Conservation (phyloP, 257 asterid genomes). For the Nicotiana obtusifolia region DNA sequence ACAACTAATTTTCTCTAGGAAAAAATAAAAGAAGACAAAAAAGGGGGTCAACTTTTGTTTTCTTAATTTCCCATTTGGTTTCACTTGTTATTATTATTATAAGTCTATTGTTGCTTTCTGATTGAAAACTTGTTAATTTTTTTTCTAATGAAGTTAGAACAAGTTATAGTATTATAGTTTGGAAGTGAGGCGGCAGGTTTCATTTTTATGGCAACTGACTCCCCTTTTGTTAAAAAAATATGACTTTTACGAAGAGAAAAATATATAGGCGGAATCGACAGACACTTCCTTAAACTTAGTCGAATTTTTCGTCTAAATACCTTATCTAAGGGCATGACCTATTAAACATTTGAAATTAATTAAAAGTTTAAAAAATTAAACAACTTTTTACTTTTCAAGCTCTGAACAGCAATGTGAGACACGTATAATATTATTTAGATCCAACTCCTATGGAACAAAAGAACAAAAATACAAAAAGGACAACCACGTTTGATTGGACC, state of each 20-base stretch:
- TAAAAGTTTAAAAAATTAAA: no score
- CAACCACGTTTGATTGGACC: conserved; percentile 8
- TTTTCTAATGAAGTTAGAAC: not conserved
- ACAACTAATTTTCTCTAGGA: not conserved
- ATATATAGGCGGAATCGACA: not conserved
- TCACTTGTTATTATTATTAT: not conserved
- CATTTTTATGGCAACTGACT: not conserved
- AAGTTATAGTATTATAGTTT: not conserved
- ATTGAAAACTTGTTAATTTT: not conserved
- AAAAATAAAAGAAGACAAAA: not conserved
- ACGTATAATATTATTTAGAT: not conserved
- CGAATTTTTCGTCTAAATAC: no score
- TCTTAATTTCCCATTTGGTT: not conserved
- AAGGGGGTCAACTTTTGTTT: not conserved
- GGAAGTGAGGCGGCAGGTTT: not conserved
- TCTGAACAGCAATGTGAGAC: not conserved
- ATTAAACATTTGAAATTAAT: no score
- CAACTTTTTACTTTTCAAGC: no score
- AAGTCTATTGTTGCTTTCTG: not conserved
- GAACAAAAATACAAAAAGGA: not conserved
- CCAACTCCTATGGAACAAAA: conserved; percentile 12
- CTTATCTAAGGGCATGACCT: no score
- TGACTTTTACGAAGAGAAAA: not conserved
- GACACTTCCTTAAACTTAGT: no score
- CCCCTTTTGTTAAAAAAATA: not conserved